Percentiles rank a stretch among this genome's conserved stretches.
Conservation (phyloP, 2,329 filamentous ascomycete genomes). For the Anthostomella pinea region DNA sequence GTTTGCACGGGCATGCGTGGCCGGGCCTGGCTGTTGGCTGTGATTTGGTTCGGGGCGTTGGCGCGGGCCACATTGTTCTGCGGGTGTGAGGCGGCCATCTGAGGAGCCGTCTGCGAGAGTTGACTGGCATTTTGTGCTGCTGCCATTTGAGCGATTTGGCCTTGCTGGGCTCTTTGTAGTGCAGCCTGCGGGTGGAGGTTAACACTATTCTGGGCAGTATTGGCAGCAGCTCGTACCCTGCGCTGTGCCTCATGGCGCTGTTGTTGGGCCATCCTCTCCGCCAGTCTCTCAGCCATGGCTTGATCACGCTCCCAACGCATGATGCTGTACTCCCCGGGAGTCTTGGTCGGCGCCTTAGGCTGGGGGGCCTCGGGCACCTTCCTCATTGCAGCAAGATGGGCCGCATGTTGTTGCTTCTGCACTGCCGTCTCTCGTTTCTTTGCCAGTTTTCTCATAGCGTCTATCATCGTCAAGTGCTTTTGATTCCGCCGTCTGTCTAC, state of each 20-base stretch:
- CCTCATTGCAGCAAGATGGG: constrained; percentile 72
- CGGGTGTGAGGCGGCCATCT: constrained; percentile 32
- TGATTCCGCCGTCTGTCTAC: constrained; percentile 86
- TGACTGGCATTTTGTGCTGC: constrained; percentile 38
- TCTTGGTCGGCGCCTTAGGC: constrained; percentile 57
- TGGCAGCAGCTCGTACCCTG: constrained; percentile 44
- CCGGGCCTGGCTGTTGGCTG: constrained; percentile 45
- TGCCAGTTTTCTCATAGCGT: constrained; percentile 91
- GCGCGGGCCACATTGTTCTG: constrained; percentile 38
- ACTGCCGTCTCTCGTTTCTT: constrained; percentile 85
- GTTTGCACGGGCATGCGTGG: constrained; percentile 54
- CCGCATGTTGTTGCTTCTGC: constrained; percentile 84
- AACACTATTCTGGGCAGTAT: constrained; percentile 22
- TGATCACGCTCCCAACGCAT: constrained; percentile 86
- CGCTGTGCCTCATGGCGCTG: constrained; percentile 54
- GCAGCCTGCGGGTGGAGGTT: constrained; percentile 35
- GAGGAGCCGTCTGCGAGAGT: constrained; percentile 35
- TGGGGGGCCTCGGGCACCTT: constrained; percentile 69
- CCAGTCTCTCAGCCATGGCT: constrained; percentile 57
- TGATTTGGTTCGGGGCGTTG: constrained; percentile 44
- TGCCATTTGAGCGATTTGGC: constrained; percentile 44
- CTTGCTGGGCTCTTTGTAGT: constrained; percentile 45
- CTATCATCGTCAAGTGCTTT: constrained; percentile 83
- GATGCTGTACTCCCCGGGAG: constrained; percentile 86
- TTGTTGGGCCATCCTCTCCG: constrained; percentile 56